phyloP scores from a whole-genome alignment of 495 filamentous ascomycete species.

The Aspergillus bridgeri region DNA sequence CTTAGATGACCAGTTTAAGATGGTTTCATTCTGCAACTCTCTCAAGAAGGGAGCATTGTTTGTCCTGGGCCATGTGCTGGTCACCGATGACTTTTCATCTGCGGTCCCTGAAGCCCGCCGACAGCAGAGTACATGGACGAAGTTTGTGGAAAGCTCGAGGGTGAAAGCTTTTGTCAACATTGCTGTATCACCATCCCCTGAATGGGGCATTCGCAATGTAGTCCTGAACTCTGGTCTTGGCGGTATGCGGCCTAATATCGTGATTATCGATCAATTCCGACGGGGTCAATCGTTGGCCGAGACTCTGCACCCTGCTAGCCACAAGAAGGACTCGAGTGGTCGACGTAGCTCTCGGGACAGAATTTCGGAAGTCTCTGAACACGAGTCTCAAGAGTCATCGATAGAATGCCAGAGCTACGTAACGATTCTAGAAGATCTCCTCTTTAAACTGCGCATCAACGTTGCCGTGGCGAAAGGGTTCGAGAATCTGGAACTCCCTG shows the following conservation, averaged over 20 bases:
- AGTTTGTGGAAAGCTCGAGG: conserved; percentile 80
- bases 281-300: conserved; percentile 52
- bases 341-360: conserved; percentile 23
- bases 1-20: conserved; percentile 68
- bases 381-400: conserved; percentile 49
- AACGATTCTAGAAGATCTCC: conserved; percentile 78
- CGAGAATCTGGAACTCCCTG: conserved; percentile 67
- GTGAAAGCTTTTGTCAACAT: conserved; percentile 90
- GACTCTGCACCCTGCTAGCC: conserved; percentile 23
- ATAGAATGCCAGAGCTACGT: conserved; percentile 69
- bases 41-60: conserved; percentile 85
- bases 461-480: conserved; percentile 86
- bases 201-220: conserved; percentile 82
- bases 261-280: conserved; percentile 70
- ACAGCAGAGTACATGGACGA: conserved; percentile 79
- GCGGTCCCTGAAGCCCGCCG: conserved; percentile 77
- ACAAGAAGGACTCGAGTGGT: conserved; percentile 24
- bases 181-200: conserved; percentile 73
- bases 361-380: conserved; percentile 8
- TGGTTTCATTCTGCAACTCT: conserved; percentile 90
- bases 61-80: conserved; percentile 83
- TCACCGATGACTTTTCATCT: conserved; percentile 73
- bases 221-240: conserved; percentile 78
- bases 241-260: conserved; percentile 90
- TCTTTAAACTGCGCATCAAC: conserved; percentile 76